Base-by-base conservation (phyloP, 257 asterid species). In the Rauvolfia tetraphylla region DNA sequence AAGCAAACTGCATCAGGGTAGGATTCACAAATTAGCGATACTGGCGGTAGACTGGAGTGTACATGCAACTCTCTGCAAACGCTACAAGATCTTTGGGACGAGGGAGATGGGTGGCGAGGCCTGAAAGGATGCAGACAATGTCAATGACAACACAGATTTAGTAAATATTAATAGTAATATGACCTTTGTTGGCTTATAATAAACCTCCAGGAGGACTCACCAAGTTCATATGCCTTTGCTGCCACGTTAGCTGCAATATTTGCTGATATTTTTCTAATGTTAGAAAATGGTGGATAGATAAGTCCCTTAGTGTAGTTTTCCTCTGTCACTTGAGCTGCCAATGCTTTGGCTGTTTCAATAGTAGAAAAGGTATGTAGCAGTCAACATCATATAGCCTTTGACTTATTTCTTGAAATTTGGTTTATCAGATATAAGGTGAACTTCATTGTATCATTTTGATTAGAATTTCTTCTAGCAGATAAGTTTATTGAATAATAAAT, bases 51-150 rank as follows among this genome's bases (percentile, higher is more conserved):
- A 85, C 82, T 11, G 98, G 98, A 66, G 91, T 85, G 87, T 95
- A 95, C 99, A 95, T 92, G 89, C 96, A 95, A 82, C 98, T 89
- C 90, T 91, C 89, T 0, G 98, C 98, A 79, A 76, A 92, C 84
- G 85, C 84, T 31, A 87, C 87, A 0, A 95, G 97, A 85, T 95
- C 89, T 33, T 79, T 82, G 25, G 99, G 99, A 9, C 95, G 96
- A 17, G 98, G 98, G 48, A 92, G 92, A 57, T 87, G 93, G 0
- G 99, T 80, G 12, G 99, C 97, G 77, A 92, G 80, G 67, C 98
- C 99, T 92, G 88, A 38, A 77, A 84, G 78, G 25, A 34, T 17
- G 56, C 34, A 66, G 51, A 48, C 5, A 34, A 25, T 42, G 46
- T 67, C 46, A 68, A 46, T 46, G 53, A 13, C 14, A 9, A 46